Conservation (phyloP, 1,284 basidiomycete genomes). For the Tetrapyrgos nigripes region DNA sequence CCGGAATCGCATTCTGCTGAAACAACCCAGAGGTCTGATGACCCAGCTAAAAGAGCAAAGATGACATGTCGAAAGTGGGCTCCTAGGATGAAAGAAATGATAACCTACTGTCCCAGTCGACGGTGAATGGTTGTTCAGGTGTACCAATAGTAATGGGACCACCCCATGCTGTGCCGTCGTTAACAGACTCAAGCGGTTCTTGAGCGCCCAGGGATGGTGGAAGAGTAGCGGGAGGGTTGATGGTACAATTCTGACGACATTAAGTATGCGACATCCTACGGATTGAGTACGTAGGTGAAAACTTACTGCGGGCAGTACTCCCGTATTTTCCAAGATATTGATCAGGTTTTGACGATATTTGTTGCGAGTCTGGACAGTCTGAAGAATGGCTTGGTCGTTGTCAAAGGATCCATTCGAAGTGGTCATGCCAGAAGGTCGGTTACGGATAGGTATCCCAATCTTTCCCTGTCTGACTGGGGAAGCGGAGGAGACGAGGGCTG, state of each 20-base stretch:
- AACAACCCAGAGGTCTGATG: constrained; percentile 33
- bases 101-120: constrained; percentile 48
- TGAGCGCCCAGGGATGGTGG: constrained; percentile 18
- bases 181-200: constrained; percentile 12
- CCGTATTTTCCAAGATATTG: constrained; percentile 28
- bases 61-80: too few species aligned
- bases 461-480: background rate
- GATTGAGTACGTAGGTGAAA: background rate
- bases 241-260: too few species aligned
- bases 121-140: constrained; percentile 30
- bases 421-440: constrained; percentile 19
- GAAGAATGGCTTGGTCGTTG: constrained; percentile 24
- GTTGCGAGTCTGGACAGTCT: constrained; percentile 23
- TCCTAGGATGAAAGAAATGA: too few species aligned
- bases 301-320: constrained; percentile 21
- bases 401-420: constrained; percentile 33
- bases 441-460: constrained; percentile 8
- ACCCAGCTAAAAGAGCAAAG: too few species aligned
- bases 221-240: too few species aligned
- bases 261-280: constrained; percentile 23
- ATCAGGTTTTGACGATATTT: constrained; percentile 33
- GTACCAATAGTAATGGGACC: constrained; percentile 39
- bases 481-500: background rate
- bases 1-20: too few species aligned
- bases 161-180: constrained; percentile 28